A percentile compares a stretch with the other conserved stretches of the same genome.
These are phyloP conservation scores for Cytospora schulzeri DNA, from an alignment of 2,329 filamentous ascomycete genomes.

Conservation along the genomic window DNA sequence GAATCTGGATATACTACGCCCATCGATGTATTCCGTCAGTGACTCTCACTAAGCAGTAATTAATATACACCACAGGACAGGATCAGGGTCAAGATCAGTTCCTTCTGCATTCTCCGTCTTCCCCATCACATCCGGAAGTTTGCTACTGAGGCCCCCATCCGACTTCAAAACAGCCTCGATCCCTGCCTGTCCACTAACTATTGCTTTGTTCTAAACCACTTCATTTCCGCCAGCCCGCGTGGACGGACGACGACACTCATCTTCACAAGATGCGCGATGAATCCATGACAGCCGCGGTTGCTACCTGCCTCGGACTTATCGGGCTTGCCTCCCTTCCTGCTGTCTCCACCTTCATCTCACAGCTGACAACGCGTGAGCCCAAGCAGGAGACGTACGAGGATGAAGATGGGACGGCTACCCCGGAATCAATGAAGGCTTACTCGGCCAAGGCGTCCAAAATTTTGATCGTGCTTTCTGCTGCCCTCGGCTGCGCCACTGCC, in stretches of 20 bases:
- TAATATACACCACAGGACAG: background rate
- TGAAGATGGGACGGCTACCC: slow-evolving; percentile 67
- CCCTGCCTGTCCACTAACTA: slow-evolving; percentile 38
- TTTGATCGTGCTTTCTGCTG: slow-evolving; percentile 55
- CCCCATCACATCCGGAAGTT: slow-evolving; percentile 34
- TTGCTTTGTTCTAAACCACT: background rate
- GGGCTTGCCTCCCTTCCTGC: slow-evolving; percentile 37
- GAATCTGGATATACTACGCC: background rate
- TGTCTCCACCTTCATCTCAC: slow-evolving; percentile 33
- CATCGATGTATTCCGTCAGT: slow-evolving; percentile 5
- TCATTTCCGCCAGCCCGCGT: background rate
- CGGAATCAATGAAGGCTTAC: slow-evolving; percentile 63
- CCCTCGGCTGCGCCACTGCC: slow-evolving; percentile 57
- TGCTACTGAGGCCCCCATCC: slow-evolving; percentile 38
- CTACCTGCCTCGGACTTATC: slow-evolving; percentile 34
- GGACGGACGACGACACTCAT: background rate
- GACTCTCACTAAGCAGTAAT: background rate
- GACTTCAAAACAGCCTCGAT: slow-evolving; percentile 28
- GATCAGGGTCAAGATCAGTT: no score
- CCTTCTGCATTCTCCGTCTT: background rate
- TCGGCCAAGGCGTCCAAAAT: slow-evolving; percentile 61
- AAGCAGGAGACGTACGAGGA: slow-evolving; percentile 63
- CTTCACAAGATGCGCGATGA: slow-evolving; percentile 34
- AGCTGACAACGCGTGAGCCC: slow-evolving; percentile 34
- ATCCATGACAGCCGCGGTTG: slow-evolving; percentile 33